phyloP scores from a whole-genome alignment of 768 basidiomycete species.

The Termitomyces sp. region DNA sequence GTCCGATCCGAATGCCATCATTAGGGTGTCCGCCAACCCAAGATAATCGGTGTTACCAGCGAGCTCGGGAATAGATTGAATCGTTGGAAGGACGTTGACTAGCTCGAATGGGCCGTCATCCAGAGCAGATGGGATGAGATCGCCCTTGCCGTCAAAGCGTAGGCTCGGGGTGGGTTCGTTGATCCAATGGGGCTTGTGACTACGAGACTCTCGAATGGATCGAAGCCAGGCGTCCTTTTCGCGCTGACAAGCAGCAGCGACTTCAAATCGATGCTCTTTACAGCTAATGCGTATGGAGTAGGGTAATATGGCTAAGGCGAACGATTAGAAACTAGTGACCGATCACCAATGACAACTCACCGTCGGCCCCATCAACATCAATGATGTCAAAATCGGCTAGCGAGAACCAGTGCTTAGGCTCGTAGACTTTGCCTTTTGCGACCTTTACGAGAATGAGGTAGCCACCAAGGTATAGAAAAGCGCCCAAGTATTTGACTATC shows the following conservation, averaged over 20 bases:
- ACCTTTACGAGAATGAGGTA: slow-evolving; percentile 88
- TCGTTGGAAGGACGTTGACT: slow-evolving; percentile 41
- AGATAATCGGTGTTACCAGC: slow-evolving; percentile 22
- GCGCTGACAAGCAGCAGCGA: slow-evolving; percentile 75
- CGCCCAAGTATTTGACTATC: slow-evolving; percentile 82
- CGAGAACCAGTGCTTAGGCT: slow-evolving; percentile 85
- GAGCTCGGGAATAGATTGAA: slow-evolving; percentile 52
- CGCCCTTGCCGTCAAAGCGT: slow-evolving; percentile 38
- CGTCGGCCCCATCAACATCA: slow-evolving; percentile 66
- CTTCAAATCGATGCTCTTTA: slow-evolving; percentile 71
- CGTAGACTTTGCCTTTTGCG: slow-evolving; percentile 72
- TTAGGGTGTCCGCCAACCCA: slow-evolving; percentile 29
- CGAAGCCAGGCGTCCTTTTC: slow-evolving; percentile 89
- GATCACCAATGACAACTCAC: slow-evolving; percentile 38
- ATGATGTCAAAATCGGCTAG: slow-evolving; percentile 66
- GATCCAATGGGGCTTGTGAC: slow-evolving; percentile 40
- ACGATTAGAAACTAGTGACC: background rate
- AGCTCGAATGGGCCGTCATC: slow-evolving; percentile 37
- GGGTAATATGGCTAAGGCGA: slow-evolving; percentile 63
- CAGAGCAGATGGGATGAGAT: slow-evolving; percentile 25
- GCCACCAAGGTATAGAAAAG: slow-evolving; percentile 82
- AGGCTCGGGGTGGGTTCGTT: slow-evolving; percentile 64
- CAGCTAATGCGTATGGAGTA: slow-evolving; percentile 73
- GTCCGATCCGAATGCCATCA: slow-evolving; percentile 25
- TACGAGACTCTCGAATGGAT: slow-evolving; percentile 51